Base-by-base conservation (phyloP, 805 yeast genomes). In the Metschnikowia amazonensis region DNA sequence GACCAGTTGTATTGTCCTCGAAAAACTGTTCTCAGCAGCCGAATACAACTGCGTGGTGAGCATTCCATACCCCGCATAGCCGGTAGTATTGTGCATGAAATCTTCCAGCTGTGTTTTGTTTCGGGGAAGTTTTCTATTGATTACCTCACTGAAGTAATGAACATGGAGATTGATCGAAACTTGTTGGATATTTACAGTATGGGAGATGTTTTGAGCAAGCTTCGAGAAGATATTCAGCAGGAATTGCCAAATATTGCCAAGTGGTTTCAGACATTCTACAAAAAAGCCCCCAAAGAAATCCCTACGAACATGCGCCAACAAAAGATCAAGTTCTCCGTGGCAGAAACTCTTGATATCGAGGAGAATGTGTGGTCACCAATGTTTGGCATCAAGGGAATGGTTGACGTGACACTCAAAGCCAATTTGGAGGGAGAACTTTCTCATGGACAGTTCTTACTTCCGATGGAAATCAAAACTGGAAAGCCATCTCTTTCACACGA, bases 401-500 rank as follows among this genome's bases (percentile, higher is more conserved):
- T 90, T 14, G 99, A 94, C 67, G 96, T 84, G 2, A 89, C 96
- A 0, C 74, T 89, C 1, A 85, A 84, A 53, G 84, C 86, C 0
- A 62, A 67, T 21, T 59, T 75, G 7, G 67, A 67, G 36, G 70
- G 70, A 4, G 50, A 57, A 3, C 52, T 59, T 5, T 58, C 61
- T 11, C 51, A 54, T 1, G 76, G 77, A n/a, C 77, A 70, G 28
- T 73, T 60, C 44, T 74, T 89, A 10, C 75, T 81, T 1, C 98
- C 97, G 0, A 70, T 94, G 67, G 99, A 94, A 60, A 80, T 94
- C 47, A 94, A 94, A 60, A 89, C 98, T 0, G 97, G 98, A 0
- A 65, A 73, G 27, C 80, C 78, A 38, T 72, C 80, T 31, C 62
- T 84, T 4, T 64, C 83, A 3, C 97, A 94, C 62, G 81, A 85